Evolutionary conservation across 345 rosid genomes (phyloP).

Genomic region (Salix udensis): DNA sequence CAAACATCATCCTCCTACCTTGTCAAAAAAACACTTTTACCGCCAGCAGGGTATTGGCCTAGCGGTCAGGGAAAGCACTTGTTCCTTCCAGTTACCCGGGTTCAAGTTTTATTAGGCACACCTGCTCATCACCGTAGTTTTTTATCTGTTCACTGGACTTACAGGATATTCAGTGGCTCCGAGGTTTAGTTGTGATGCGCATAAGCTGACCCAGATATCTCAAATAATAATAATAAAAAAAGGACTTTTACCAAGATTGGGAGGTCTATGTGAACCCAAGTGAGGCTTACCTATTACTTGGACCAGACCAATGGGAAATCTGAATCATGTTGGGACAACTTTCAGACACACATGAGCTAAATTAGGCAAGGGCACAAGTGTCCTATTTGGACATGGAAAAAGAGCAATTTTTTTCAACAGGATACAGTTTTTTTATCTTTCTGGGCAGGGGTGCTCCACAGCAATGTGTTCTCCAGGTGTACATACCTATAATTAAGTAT

Average conservation of each 20-base stretch:
- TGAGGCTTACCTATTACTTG: background rate
- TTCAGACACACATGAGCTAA: background rate
- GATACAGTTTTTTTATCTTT: background rate
- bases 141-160: no score
- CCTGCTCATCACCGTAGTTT: accelerated
- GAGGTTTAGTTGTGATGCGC: accelerated
- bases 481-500: background rate
- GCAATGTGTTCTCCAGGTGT: background rate
- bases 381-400: background rate
- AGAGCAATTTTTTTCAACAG: background rate
- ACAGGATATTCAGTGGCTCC: no score
- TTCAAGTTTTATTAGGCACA: no score
- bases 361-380: background rate
- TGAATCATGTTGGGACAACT: background rate
- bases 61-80: no score
- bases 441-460: background rate
- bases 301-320: background rate
- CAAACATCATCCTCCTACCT: background rate
- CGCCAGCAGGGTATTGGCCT: no score
- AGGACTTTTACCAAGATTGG: background rate
- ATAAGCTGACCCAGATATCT: accelerated
- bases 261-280: slow-evolving; percentile 1
- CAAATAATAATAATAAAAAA: no score
- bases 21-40: background rate
- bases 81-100: no score